Conservation (phyloP, 257 asterid species). For the Dorcoceras hygrometricum region DNA sequence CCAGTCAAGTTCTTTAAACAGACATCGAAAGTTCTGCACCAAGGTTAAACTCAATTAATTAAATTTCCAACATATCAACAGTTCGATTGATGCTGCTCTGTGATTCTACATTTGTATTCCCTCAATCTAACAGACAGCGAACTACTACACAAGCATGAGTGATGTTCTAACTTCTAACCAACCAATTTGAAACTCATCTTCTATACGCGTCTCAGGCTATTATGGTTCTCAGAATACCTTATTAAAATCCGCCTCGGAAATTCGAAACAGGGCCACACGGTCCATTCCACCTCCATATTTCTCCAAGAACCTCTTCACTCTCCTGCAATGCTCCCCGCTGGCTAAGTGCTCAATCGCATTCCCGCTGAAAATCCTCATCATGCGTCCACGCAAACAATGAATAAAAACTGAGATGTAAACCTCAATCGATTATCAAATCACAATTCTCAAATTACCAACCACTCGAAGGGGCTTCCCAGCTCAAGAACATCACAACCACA, state of each 20-base stretch:
- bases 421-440: not conserved
- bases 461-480: slow-evolving; percentile 50
- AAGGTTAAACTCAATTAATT: not conserved
- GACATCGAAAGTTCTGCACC: not conserved
- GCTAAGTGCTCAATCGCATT: slow-evolving; percentile 68
- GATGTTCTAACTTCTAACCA: not conserved
- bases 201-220: not conserved
- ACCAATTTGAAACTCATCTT: not conserved
- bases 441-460: slow-evolving; percentile 38
- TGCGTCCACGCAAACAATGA: not conserved
- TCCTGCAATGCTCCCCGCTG: slow-evolving; percentile 75
- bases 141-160: not conserved
- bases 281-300: slow-evolving; percentile 77
- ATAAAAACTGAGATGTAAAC: not conserved
- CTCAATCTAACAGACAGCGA: not conserved
- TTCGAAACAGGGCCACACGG: slow-evolving; percentile 47
- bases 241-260: slow-evolving; percentile 20
- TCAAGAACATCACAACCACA: slow-evolving; percentile 60
- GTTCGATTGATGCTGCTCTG: not conserved
- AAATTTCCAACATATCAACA: not conserved
- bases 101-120: not conserved
- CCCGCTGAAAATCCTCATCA: slow-evolving; percentile 48
- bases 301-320: slow-evolving; percentile 71
- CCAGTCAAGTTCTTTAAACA: not conserved
- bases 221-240: not conserved